Base-by-base conservation (phyloP, 108 stramenopile genomes). In the Epithemia pelagica region DNA sequence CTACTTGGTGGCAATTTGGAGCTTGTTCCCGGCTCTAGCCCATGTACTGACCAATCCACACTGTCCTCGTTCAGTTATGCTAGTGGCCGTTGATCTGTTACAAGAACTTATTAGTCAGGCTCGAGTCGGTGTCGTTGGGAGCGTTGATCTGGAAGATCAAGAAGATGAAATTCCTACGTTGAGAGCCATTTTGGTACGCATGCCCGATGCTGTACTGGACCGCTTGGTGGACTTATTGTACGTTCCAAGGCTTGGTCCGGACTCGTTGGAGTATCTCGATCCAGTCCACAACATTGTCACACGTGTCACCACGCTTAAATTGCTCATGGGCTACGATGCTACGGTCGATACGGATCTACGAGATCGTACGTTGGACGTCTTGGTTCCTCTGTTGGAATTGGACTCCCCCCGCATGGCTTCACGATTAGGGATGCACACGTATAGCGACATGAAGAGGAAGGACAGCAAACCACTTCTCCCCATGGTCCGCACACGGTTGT, bases 271-370 rank as follows among this genome's bases (percentile, higher is more conserved):
- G 60, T 92, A 92, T 66, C 64, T 82, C 52, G 86, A 92, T 71
- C 91, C 91, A 20, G 68, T 80, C 3, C 64, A 62, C 59, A 88
- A 87, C 59, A 74, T 84, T 37, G 54, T 55, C 20, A 66, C 52
- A 2, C 69, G 79, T 19, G 84, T 90, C 33, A 80, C 73, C 21
- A 72, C 84, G 15, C 68, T 88, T 52, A 89, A 86, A 54, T 58
- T 90, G 27, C 61, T 78, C 59, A 61, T 64, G 33, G 82, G 87
- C 0, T 93, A 93, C 62, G 91, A 93, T 65, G 74, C 78, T 10
- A 81, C 85, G 2, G 77, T 93, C 10, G 91, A 93, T 59, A 80
- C 83, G 26, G 89, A 93, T 58, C 20, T 93, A 24, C 83, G 91
- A 54, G 91, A 93, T 75, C 83, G 91, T 31, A 66, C 84, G 22